These are phyloP conservation scores for Isatis tinctoria DNA, from an alignment of 345 rosid species.

Conservation along the genomic window DNA sequence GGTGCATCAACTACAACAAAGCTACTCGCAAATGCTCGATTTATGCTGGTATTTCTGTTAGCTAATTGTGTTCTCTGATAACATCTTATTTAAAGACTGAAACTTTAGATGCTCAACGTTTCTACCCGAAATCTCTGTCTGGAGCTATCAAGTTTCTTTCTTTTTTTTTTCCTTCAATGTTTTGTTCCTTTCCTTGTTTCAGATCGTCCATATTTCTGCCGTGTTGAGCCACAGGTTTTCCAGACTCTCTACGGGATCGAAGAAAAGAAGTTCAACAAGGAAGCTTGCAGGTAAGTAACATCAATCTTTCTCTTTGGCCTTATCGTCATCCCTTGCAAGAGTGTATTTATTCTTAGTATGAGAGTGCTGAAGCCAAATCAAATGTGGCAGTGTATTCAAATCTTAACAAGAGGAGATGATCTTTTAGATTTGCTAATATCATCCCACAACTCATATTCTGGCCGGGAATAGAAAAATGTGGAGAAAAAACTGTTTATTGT, in stretches of 20 bases:
- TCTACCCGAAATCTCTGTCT: too few species aligned
- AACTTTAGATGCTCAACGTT: not conserved
- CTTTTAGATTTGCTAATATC: too few species aligned
- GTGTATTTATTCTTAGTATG: not conserved
- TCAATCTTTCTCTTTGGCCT: not conserved
- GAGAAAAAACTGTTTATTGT: not conserved
- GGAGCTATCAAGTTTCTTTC: not conserved
- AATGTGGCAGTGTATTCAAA: not conserved
- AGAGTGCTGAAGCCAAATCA: not conserved
- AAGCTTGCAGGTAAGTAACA: constrained; percentile 51
- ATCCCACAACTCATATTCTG: not conserved
- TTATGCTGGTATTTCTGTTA: constrained; percentile 45
- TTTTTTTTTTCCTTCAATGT: too few species aligned
- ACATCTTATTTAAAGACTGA: not conserved
- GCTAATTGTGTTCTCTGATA: not conserved
- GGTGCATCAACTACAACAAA: constrained; percentile 76
- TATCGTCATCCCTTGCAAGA: not conserved
- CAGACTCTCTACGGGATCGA: constrained; percentile 48
- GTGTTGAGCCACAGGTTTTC: constrained; percentile 64
- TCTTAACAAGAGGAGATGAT: not conserved
- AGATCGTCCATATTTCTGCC: constrained; percentile 91
- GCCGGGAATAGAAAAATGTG: not conserved
- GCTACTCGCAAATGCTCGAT: constrained; percentile 82
- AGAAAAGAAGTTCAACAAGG: constrained; percentile 66
- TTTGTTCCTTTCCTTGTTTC: not conserved